Evolutionary conservation across 345 rosid species (phyloP).

Genomic region (Brassica rapa): DNA sequence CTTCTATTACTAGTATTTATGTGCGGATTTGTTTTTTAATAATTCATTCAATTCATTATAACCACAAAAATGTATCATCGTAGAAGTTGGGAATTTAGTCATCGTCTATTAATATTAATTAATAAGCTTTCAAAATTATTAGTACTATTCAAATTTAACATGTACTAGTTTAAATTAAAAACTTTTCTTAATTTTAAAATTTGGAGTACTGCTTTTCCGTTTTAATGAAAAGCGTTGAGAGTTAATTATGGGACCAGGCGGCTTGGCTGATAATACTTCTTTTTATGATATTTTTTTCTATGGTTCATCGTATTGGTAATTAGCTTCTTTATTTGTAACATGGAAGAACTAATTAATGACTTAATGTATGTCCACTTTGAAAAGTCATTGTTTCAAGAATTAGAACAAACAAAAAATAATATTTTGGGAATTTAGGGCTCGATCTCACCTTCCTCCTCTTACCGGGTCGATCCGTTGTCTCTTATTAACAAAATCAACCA

Average conservation of each 20-base stretch:
- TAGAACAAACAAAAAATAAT: no score
- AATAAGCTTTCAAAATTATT: background rate
- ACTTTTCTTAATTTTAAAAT: background rate
- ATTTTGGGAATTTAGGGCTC: no score
- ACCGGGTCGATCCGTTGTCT: no score
- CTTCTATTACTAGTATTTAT: no score
- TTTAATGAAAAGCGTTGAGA: background rate
- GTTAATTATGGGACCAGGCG: constrained; percentile 26
- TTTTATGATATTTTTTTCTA: background rate
- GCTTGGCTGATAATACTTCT: constrained; percentile 9
- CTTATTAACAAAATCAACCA: no score
- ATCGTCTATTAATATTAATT: background rate
- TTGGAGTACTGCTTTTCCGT: background rate
- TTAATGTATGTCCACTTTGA: background rate
- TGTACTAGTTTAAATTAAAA: background rate
- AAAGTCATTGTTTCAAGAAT: background rate
- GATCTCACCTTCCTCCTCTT: no score
- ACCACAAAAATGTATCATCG: no score
- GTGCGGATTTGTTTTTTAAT: no score
- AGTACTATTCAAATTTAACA: background rate
- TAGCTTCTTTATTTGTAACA: background rate
- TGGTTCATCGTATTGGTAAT: background rate
- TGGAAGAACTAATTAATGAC: background rate
- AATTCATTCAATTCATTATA: no score
- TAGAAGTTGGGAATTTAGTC: no score